Conservation (phyloP, 2,329 filamentous ascomycete species). For the Nigrospora oryzae region DNA sequence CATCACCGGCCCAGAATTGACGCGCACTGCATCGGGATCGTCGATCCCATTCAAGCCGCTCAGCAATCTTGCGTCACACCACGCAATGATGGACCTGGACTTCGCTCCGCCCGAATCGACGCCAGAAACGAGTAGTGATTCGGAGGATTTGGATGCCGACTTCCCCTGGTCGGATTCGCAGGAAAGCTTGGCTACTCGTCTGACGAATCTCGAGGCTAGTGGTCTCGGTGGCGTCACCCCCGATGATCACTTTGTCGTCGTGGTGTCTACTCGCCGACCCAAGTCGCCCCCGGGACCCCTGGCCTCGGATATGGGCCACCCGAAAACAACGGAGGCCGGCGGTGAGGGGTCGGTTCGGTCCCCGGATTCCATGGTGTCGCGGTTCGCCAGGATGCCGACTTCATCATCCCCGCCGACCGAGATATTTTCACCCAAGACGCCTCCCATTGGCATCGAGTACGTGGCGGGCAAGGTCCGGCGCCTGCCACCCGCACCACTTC, state of each 20-base stretch:
- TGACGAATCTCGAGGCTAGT: slow-evolving; percentile 41
- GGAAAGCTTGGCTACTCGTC: slow-evolving; percentile 21
- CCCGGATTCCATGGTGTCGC: slow-evolving; percentile 31
- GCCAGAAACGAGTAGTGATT: slow-evolving; percentile 21
- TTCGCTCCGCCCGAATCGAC: slow-evolving; percentile 20
- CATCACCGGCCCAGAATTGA: slow-evolving; percentile 15
- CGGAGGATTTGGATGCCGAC: slow-evolving; percentile 32
- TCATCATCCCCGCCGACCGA: slow-evolving; percentile 21
- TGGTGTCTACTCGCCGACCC: slow-evolving; percentile 41
- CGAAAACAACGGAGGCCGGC: slow-evolving; percentile 2
- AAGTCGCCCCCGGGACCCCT: slow-evolving; percentile 10
- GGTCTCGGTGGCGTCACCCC: slow-evolving; percentile 52
- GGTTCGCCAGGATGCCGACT: slow-evolving; percentile 32
- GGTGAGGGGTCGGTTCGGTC: slow-evolving; percentile 5
- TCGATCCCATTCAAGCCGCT: slow-evolving; percentile 40
- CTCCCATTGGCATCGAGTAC: slow-evolving; percentile 35
- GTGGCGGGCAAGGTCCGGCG: slow-evolving; percentile 30
- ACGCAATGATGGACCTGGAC: slow-evolving; percentile 15
- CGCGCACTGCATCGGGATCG: slow-evolving; percentile 38
- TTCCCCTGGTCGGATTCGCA: slow-evolving; percentile 36
- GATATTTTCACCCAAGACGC: not conserved
- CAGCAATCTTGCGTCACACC: slow-evolving; percentile 25
- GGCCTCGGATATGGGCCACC: slow-evolving; percentile 1
- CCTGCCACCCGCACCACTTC: slow-evolving; percentile 38
- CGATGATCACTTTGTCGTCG: slow-evolving; percentile 55